Evolutionary conservation across 2,329 filamentous ascomycete genomes (phyloP).

Genomic region (Botryotinia globosa): DNA sequence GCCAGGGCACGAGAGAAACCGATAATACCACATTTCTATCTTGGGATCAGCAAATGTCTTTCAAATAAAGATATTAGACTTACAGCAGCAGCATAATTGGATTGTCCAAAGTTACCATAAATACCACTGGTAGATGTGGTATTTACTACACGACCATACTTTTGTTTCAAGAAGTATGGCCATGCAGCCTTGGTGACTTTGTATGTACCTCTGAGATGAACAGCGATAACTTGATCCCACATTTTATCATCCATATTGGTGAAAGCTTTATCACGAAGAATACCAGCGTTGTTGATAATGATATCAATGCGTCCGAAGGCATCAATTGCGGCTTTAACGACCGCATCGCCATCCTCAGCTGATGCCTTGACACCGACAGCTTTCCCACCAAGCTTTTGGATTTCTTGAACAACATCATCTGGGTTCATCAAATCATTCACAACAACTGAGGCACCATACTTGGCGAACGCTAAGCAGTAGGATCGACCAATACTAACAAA

Average conservation of each 20-base stretch:
- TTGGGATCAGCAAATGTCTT: conserved; percentile 14
- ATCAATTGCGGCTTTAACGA: conserved; percentile 92
- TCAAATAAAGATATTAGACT: conserved; percentile 44
- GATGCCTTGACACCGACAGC: conserved; percentile 91
- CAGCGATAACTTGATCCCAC: conserved; percentile 89
- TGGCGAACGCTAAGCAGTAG: conserved; percentile 85
- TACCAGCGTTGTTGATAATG: conserved; percentile 96
- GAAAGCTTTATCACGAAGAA: conserved; percentile 96
- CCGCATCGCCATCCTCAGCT: conserved; percentile 85
- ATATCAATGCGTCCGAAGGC: conserved; percentile 92
- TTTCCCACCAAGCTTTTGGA: conserved; percentile 83
- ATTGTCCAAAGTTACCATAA: conserved; percentile 98
- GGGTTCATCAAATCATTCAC: conserved; percentile 96
- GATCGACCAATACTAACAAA: conserved; percentile 72
- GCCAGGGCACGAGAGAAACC: conserved; percentile 93
- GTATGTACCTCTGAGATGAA: conserved; percentile 92
- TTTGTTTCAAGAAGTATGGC: conserved; percentile 97
- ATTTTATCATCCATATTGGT: conserved; percentile 93
- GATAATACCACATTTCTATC: conserved; percentile 86
- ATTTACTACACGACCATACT: conserved; percentile 96
- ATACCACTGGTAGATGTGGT: conserved; percentile 96
- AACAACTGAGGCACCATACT: conserved; percentile 78
- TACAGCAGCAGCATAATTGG: conserved; percentile 91
- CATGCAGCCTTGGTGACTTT: conserved; percentile 96
- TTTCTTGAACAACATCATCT: conserved; percentile 86